Conservation (phyloP, 1,139 yeast genomes). For the Geotrichum armillariae region DNA sequence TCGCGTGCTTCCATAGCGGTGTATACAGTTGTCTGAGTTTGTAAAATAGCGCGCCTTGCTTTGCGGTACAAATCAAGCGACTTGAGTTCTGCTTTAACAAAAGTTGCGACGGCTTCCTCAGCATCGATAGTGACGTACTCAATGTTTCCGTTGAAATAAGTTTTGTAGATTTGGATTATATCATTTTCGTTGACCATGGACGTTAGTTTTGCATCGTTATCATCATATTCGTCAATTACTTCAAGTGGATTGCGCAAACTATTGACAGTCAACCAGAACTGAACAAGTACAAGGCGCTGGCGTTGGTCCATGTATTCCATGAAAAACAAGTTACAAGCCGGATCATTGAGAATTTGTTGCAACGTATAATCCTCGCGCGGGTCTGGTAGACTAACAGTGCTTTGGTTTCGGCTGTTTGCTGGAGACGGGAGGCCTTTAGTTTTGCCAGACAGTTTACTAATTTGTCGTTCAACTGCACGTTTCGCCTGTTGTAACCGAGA, state of each 20-base stretch:
- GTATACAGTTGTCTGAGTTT: conserved; percentile 55
- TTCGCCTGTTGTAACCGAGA: conserved; percentile 35
- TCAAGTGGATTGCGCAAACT: conserved; percentile 69
- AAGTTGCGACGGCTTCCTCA: conserved; percentile 31
- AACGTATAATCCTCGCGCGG: conserved; percentile 41
- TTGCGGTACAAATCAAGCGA: conserved; percentile 25
- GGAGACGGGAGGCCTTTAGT: background rate
- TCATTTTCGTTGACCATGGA: conserved; percentile 31
- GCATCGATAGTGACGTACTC: conserved; percentile 27
- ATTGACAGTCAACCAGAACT: conserved; percentile 69
- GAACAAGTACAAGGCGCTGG: conserved; percentile 47
- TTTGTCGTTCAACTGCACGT: conserved; percentile 31
- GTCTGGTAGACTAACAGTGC: conserved; percentile 24
- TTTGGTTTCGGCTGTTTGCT: conserved; percentile 14
- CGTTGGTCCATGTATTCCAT: conserved; percentile 57
- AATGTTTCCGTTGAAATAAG: conserved; percentile 41
- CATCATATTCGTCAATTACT: conserved; percentile 26
- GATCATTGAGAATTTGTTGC: conserved; percentile 46
- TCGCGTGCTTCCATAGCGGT: conserved; percentile 51
- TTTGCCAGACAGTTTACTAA: conserved; percentile 32
- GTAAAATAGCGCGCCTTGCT: conserved; percentile 59
- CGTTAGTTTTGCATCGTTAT: conserved; percentile 6
- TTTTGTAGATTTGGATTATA: conserved; percentile 45
- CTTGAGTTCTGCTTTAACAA: conserved; percentile 26
- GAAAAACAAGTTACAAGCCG: conserved; percentile 48